Percentiles rank a stretch among this genome's conserved stretches.
phyloP scores from a whole-genome alignment of 768 basidiomycete species.

The Kwoniella mangroviensis region DNA sequence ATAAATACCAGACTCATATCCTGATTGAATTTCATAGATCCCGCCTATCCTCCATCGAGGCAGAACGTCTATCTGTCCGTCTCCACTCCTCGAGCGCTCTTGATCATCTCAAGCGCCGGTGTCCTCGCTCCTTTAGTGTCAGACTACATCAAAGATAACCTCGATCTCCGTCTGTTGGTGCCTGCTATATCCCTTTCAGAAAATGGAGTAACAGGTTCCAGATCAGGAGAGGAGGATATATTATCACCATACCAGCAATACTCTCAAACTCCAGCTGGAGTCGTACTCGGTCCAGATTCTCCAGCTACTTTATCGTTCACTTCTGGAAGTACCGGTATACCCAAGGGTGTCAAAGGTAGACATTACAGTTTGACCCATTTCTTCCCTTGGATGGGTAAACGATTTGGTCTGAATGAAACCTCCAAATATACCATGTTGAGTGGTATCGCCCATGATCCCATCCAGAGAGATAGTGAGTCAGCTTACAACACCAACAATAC shows the following conservation, averaged over 20 bases:
- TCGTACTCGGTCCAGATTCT: slow-evolving; percentile 91
- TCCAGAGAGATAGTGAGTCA: slow-evolving; percentile 92
- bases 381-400: slow-evolving; percentile 98
- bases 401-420: slow-evolving; percentile 72
- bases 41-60: slow-evolving; percentile 90
- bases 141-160: slow-evolving; percentile 74
- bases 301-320: slow-evolving; percentile 95
- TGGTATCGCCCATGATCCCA: slow-evolving; percentile 98
- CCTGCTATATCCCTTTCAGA: slow-evolving; percentile 79
- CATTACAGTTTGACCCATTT: slow-evolving; percentile 98
- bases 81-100: slow-evolving; percentile 84
- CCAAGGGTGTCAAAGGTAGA: slow-evolving; percentile 94
- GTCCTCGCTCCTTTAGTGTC: slow-evolving; percentile 77
- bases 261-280: slow-evolving; percentile 73
- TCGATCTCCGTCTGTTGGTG: slow-evolving; percentile 86
- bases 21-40: slow-evolving; percentile 65
- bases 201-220: slow-evolving; percentile 70
- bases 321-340: slow-evolving; percentile 94
- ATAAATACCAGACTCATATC: not conserved
- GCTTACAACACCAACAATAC: not conserved
- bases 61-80: slow-evolving; percentile 93
- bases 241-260: slow-evolving; percentile 65
- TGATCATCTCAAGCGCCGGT: slow-evolving; percentile 90
- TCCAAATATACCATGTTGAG: slow-evolving; percentile 98
- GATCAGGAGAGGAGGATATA: slow-evolving; percentile 63